phyloP scores from a whole-genome alignment of 2,329 filamentous ascomycete species.

The Cladophialophora psammophila region DNA sequence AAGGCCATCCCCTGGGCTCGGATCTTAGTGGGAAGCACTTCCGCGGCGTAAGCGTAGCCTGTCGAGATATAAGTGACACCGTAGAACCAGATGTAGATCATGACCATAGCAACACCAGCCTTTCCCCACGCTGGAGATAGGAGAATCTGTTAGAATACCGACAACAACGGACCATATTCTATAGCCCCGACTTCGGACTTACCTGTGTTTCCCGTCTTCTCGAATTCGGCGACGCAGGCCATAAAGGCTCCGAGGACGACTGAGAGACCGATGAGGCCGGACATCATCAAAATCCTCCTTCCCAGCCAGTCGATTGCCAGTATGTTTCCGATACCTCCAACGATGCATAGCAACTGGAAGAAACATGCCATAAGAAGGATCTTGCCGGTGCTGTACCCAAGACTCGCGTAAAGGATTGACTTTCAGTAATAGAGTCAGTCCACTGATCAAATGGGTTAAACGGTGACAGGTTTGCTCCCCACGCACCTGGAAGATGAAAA shows the following conservation, averaged over 20 bases:
- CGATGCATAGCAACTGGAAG: too few species aligned
- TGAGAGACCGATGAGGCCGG: background rate
- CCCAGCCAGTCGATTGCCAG: conserved; percentile 1
- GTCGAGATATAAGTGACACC: background rate
- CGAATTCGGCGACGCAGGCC: background rate
- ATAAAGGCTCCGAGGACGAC: background rate
- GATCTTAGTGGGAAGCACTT: conserved; percentile 22
- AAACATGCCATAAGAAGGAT: too few species aligned
- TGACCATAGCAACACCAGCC: background rate
- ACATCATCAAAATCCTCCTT: background rate
- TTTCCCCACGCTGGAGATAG: conserved; percentile 5
- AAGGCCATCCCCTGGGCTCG: conserved; percentile 17
- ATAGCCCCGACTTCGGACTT: too few species aligned
- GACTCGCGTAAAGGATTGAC: too few species aligned
- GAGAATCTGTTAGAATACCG: too few species aligned
- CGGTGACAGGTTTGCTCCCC: too few species aligned
- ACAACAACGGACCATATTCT: too few species aligned
- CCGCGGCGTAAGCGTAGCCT: conserved; percentile 11
- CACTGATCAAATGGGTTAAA: too few species aligned
- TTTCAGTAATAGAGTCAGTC: too few species aligned
- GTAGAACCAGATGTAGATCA: conserved; percentile 4
- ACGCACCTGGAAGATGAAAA: background rate
- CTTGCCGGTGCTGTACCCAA: too few species aligned
- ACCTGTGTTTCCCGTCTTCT: background rate
- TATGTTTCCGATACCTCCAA: too few species aligned